Evolutionary conservation across 768 basidiomycete genomes (phyloP).

Genomic region (button mushroom (Agaricus bisporus)): DNA sequence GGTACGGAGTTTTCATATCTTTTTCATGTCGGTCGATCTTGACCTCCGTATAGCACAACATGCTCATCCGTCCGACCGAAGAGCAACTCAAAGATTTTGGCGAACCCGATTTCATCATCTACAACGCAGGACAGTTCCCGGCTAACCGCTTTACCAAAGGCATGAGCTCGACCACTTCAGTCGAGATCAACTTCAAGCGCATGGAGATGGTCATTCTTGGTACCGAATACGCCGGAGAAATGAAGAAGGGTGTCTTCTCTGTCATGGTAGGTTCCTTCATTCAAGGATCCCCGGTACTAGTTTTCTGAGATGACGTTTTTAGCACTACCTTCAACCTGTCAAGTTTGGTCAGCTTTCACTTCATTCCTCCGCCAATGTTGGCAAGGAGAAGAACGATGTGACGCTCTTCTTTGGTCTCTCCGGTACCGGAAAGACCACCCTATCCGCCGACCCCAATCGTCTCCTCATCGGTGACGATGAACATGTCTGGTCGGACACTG

Average conservation of each 20-base stretch:
- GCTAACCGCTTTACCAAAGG: constrained; percentile 99
- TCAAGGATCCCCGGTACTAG: neutral
- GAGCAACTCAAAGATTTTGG: constrained; percentile 93
- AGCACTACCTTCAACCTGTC: constrained; percentile 98
- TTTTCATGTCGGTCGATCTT: constrained; percentile 12
- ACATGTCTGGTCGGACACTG: constrained; percentile 98
- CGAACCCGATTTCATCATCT: constrained; percentile 98
- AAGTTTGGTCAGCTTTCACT: constrained; percentile 97
- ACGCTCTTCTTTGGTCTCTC: constrained; percentile 99
- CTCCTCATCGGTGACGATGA: constrained; percentile 97
- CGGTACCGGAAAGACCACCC: constrained; percentile 97
- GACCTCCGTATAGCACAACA: constrained; percentile 69
- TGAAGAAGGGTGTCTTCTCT: constrained; percentile 99
- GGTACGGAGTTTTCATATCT: constrained; percentile 44
- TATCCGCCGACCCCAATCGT: constrained; percentile 93
- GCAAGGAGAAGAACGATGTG: constrained; percentile 82
- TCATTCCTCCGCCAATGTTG: constrained; percentile 97
- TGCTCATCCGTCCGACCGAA: constrained; percentile 97
- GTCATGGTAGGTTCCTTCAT: constrained; percentile 67
- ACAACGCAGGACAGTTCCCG: constrained; percentile 99
- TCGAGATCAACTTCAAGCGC: constrained; percentile 99
- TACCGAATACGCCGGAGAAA: constrained; percentile 97
- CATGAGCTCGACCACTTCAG: constrained; percentile 98
- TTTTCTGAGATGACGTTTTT: constrained; percentile 13
- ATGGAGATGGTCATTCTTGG: constrained; percentile 99